These are phyloP conservation scores for Iberis pinnata DNA, from an alignment of 345 rosid genomes.

Conservation along the genomic window DNA sequence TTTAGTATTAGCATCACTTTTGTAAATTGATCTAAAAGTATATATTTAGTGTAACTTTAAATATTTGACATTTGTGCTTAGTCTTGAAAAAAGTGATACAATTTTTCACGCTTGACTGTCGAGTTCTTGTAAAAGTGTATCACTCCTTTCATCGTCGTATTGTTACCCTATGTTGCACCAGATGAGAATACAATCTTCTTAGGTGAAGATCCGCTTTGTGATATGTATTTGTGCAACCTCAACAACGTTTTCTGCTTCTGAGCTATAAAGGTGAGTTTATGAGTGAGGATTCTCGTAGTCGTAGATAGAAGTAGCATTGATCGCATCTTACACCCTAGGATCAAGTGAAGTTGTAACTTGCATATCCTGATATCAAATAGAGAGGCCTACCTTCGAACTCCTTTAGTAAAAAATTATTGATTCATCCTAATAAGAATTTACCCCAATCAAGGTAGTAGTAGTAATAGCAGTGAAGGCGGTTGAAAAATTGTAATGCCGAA, in stretches of 20 bases:
- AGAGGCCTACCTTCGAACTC: conserved; percentile 68
- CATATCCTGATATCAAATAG: conserved; percentile 76
- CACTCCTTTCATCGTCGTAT: conserved; percentile 73
- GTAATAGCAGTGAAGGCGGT: conserved; percentile 26
- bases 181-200: conserved; percentile 85
- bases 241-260: conserved; percentile 90
- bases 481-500: conserved; percentile 31
- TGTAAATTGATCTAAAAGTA: too few relatives aligned
- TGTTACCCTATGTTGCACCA: conserved; percentile 96
- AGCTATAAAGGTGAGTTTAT: conserved; percentile 90
- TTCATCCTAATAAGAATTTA: conserved; percentile 34
- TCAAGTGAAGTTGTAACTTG: conserved; percentile 85
- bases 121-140: conserved; percentile 89
- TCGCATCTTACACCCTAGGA: conserved; percentile 85
- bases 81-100: too few relatives aligned
- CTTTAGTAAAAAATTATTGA: conserved; percentile 50
- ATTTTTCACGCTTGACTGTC: too few relatives aligned
- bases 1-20: too few relatives aligned
- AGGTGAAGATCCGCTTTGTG: conserved; percentile 72
- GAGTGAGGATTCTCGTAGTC: conserved; percentile 93
- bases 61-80: too few relatives aligned
- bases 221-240: conserved; percentile 81
- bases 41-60: too few relatives aligned
- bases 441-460: conserved; percentile 17
- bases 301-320: conserved; percentile 60